Conservation (phyloP, 345 rosid species). For the Salix brachista region DNA sequence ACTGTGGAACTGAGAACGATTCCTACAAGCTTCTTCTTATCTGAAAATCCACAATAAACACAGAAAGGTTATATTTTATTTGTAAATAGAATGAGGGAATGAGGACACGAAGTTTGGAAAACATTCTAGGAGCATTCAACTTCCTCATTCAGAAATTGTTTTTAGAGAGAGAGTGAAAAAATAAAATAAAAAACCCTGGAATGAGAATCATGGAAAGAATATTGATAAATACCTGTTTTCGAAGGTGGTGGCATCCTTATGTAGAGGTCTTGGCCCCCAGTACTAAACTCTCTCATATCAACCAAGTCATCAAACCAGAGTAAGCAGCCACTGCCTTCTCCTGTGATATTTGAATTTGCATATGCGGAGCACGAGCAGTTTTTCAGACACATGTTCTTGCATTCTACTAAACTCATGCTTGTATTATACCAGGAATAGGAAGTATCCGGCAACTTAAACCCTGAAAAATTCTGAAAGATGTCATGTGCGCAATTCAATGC, state of each 20-base stretch:
- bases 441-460: constrained; percentile 11
- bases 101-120: too few relatives aligned
- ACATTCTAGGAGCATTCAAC: too few relatives aligned
- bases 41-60: not conserved
- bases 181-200: too few relatives aligned
- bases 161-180: too few relatives aligned
- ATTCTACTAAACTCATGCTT: not conserved
- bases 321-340: constrained; percentile 15
- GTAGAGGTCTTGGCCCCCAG: constrained; percentile 1
- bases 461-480: not conserved
- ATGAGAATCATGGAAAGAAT: too few relatives aligned
- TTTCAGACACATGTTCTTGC: not conserved
- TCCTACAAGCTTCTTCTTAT: not conserved
- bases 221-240: not conserved
- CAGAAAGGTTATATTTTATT: too few relatives aligned
- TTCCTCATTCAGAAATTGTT: too few relatives aligned
- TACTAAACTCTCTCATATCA: constrained; percentile 1
- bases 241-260: constrained; percentile 1
- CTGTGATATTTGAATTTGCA: not conserved
- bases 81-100: too few relatives aligned
- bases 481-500: not conserved
- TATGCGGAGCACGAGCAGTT: constrained; percentile 10
- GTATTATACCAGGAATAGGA: not conserved
- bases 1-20: not conserved
- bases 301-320: constrained; percentile 13